These are phyloP conservation scores for Aspergillus unguis DNA, from an alignment of 2,329 filamentous ascomycete species.

Conservation along the genomic window DNA sequence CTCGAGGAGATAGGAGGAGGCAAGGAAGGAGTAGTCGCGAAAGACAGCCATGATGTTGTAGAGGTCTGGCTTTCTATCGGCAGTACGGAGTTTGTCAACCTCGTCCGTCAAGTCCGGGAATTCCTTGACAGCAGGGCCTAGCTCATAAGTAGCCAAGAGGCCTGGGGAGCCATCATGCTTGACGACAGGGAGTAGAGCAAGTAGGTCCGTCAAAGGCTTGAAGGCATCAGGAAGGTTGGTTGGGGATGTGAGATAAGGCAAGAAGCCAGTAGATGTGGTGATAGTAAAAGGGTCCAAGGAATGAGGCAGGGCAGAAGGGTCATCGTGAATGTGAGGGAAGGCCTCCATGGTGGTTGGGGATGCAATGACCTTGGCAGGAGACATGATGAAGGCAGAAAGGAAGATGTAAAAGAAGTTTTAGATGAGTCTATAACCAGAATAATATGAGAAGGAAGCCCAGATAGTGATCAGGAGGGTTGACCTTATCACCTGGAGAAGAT, in stretches of 20 bases:
- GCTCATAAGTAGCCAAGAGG: conserved; percentile 67
- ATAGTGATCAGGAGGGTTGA: neutral
- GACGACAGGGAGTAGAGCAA: conserved; percentile 75
- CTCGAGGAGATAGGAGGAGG: conserved; percentile 85
- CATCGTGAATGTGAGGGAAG: conserved; percentile 46
- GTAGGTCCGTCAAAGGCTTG: conserved; percentile 65
- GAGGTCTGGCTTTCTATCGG: conserved; percentile 61
- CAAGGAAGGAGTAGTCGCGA: conserved; percentile 86
- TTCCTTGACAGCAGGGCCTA: conserved; percentile 72
- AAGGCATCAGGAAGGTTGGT: conserved; percentile 68
- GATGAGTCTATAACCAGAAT: neutral
- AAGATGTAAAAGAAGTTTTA: neutral
- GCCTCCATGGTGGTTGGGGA: conserved; percentile 35
- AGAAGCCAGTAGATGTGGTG: conserved; percentile 46
- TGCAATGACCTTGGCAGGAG: conserved; percentile 30
- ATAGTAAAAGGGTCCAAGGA: conserved; percentile 48
- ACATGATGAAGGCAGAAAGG: conserved; percentile 30
- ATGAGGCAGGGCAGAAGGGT: conserved; percentile 39
- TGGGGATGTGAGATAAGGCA: conserved; percentile 41
- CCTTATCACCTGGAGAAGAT: conserved; percentile 14
- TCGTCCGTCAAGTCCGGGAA: conserved; percentile 72
- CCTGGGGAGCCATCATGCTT: conserved; percentile 71
- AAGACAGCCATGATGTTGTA: conserved; percentile 82
- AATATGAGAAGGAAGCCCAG: conserved; percentile 9
- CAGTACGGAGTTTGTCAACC: conserved; percentile 62